These are phyloP conservation scores for Malbranchea cinnamomea DNA, from an alignment of 2,329 filamentous ascomycete species.

Conservation along the genomic window DNA sequence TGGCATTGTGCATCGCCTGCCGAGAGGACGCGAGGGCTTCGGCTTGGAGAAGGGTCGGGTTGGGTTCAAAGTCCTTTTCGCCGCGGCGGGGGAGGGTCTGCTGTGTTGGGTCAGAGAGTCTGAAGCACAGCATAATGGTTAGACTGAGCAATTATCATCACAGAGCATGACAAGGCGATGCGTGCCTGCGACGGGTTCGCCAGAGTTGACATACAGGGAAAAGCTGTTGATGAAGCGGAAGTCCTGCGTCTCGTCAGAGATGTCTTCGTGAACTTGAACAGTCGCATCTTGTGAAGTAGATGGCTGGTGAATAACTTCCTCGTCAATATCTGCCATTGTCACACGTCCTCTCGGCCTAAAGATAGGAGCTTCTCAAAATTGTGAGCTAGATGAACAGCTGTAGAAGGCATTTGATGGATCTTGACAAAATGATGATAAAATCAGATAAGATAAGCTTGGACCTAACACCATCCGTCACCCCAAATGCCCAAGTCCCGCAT, in stretches of 20 bases:
- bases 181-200: not conserved
- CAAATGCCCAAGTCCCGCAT: no score
- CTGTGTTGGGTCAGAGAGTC: constrained; percentile 20
- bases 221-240: constrained; percentile 57
- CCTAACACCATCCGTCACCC: no score
- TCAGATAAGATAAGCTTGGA: no score
- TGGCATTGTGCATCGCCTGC: constrained; percentile 74
- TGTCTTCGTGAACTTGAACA: constrained; percentile 40
- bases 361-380: no score
- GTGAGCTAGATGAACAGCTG: no score
- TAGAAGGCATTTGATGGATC: no score
- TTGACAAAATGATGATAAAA: no score
- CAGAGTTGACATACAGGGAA: constrained; percentile 28
- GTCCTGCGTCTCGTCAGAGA: constrained; percentile 72
- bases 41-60: constrained; percentile 71
- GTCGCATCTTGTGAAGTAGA: constrained; percentile 15
- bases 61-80: constrained; percentile 93
- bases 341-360: no score
- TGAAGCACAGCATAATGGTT: constrained; percentile 8
- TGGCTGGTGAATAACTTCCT: constrained; percentile 23
- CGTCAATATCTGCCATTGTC: constrained; percentile 30
- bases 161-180: not conserved
- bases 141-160: not conserved
- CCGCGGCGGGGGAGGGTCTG: constrained; percentile 64
- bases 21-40: constrained; percentile 66